These are phyloP conservation scores for Pseudogymnoascus sp. DNA, from an alignment of 2,329 filamentous ascomycete species.

Conservation along the genomic window DNA sequence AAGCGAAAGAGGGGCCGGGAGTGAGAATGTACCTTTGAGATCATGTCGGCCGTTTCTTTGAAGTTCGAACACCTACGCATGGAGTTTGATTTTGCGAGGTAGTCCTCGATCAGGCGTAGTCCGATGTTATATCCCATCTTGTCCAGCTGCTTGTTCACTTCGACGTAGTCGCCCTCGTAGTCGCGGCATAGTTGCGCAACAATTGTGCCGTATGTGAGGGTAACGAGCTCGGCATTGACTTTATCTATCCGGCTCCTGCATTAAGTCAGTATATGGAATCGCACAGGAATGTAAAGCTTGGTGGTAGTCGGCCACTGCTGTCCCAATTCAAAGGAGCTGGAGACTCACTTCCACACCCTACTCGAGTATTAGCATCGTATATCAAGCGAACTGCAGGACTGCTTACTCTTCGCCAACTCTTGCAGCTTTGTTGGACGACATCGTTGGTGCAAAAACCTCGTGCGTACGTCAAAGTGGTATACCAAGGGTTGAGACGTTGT, in stretches of 20 bases:
- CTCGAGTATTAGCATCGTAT: conserved; percentile 20
- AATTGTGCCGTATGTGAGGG: conserved; percentile 94
- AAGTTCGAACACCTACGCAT: conserved; percentile 87
- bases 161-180: conserved; percentile 85
- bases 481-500: conserved; percentile 2
- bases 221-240: conserved; percentile 95
- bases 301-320: neutral
- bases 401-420: conserved; percentile 69
- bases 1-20: neutral
- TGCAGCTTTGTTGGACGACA: conserved; percentile 58
- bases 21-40: conserved; percentile 63
- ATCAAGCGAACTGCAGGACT: conserved; percentile 8
- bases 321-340: neutral
- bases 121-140: conserved; percentile 99
- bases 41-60: conserved; percentile 92
- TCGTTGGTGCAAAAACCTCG: conserved; percentile 22
- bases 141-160: conserved; percentile 96
- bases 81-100: conserved; percentile 88
- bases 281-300: neutral
- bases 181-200: conserved; percentile 95
- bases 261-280: conserved; percentile 25
- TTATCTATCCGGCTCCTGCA: conserved; percentile 87
- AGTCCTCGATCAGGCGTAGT: conserved; percentile 91
- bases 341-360: conserved; percentile 33
- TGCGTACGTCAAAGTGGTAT: neutral